A percentile compares a stretch with the other conserved stretches of the same genome.
Conservation (phyloP, 176 grass and related monocot species). For the Carex littledalei region DNA sequence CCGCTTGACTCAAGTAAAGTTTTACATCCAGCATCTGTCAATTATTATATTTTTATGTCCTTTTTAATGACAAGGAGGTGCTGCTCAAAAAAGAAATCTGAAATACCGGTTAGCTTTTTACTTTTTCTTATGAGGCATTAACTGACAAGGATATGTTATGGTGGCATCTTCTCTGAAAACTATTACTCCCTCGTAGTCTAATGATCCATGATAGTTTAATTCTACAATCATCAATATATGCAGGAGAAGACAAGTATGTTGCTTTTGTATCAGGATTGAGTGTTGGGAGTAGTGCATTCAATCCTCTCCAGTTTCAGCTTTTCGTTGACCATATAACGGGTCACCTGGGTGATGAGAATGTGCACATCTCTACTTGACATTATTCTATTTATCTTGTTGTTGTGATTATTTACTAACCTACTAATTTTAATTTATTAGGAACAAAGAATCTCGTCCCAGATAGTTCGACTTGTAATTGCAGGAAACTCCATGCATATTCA, state of each 20-base stretch:
- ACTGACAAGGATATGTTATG: neutral
- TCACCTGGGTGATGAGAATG: constrained; percentile 95
- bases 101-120: neutral
- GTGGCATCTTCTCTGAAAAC: neutral
- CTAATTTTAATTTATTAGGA: constrained; percentile 45
- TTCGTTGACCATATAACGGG: constrained; percentile 94
- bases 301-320: constrained; percentile 99
- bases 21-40: neutral
- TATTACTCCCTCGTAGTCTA: neutral
- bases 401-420: constrained; percentile 16
- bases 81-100: neutral
- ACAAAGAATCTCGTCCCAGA: constrained; percentile 77
- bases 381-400: constrained; percentile 22
- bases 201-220: neutral
- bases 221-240: constrained; percentile 8
- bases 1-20: constrained; percentile 50
- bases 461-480: constrained; percentile 72
- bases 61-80: neutral
- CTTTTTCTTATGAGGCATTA: neutral
- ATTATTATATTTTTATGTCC: neutral
- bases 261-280: constrained; percentile 75
- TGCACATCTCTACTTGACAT: constrained; percentile 36
- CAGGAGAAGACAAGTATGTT: constrained; percentile 94
- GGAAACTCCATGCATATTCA: constrained; percentile 82
- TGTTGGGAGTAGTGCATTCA: constrained; percentile 61